Evolutionary conservation across 768 basidiomycete species (phyloP).

Genomic region (Gloeopeniophorella convolvens): DNA sequence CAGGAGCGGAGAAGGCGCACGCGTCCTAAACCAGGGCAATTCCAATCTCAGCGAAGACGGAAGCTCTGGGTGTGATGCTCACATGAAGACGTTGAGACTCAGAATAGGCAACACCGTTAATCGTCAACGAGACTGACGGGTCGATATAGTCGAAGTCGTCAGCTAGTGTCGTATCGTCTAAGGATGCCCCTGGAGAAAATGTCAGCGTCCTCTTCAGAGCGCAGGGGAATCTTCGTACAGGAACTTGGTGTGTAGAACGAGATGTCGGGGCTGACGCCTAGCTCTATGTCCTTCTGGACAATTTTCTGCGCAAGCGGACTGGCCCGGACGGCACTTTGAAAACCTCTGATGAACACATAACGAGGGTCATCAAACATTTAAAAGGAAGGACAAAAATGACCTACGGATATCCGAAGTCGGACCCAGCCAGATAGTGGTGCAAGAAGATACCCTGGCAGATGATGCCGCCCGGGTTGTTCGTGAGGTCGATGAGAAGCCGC

Average conservation of each 20-base stretch:
- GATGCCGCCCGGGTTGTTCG: constrained; percentile 56
- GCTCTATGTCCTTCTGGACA: constrained; percentile 44
- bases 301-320: constrained; percentile 56
- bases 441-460: constrained; percentile 60
- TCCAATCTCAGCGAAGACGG: neutral
- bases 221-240: constrained; percentile 32
- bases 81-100: constrained; percentile 32
- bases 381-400: constrained; percentile 24
- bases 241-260: constrained; percentile 49
- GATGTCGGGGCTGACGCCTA: constrained; percentile 32
- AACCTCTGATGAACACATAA: too few relatives aligned
- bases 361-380: too few relatives aligned
- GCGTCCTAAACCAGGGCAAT: constrained; percentile 26
- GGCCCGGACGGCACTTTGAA: constrained; percentile 47
- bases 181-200: constrained; percentile 25
- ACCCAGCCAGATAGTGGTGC: constrained; percentile 51
- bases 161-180: constrained; percentile 29
- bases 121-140: constrained; percentile 23
- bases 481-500: constrained; percentile 50
- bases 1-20: constrained; percentile 19
- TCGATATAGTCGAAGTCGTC: constrained; percentile 28
- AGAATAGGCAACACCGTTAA: constrained; percentile 27
- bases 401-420: constrained; percentile 47
- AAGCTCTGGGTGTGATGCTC: constrained; percentile 2
- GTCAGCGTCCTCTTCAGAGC: neutral